phyloP scores from a whole-genome alignment of 768 basidiomycete genomes.

The Tricholoma hemisulphureum region DNA sequence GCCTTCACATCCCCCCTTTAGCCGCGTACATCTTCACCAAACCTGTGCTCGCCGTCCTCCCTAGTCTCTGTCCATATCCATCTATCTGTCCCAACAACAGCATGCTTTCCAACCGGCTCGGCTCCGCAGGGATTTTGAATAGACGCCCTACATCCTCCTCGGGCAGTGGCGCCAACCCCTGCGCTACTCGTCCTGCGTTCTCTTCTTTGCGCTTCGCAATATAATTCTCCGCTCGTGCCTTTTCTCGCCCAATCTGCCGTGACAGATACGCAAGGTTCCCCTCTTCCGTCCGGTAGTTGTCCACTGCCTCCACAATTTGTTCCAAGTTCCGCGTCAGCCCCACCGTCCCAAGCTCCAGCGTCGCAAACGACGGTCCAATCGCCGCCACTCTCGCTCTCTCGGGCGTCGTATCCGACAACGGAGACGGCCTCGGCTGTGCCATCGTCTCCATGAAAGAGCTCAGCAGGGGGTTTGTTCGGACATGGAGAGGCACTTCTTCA shows the following conservation, averaged over 20 bases:
- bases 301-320: conserved; percentile 81
- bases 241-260: conserved; percentile 87
- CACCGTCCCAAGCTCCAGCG: conserved; percentile 67
- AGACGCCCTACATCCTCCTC: conserved; percentile 82
- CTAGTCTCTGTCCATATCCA: conserved; percentile 77
- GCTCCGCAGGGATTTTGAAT: conserved; percentile 88
- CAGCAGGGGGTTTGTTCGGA: conserved; percentile 79
- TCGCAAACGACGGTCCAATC: conserved; percentile 61
- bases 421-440: conserved; percentile 43
- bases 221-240: conserved; percentile 72
- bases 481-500: conserved; percentile 80
- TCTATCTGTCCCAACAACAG: conserved; percentile 86
- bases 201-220: conserved; percentile 88
- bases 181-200: conserved; percentile 71
- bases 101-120: conserved; percentile 85
- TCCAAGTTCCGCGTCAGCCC: conserved; percentile 77
- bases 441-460: conserved; percentile 75
- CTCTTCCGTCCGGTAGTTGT: conserved; percentile 86
- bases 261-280: conserved; percentile 87
- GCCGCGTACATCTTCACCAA: conserved; percentile 88
- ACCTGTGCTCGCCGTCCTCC: conserved; percentile 56
- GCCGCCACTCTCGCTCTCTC: conserved; percentile 38
- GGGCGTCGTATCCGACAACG: conserved; percentile 36
- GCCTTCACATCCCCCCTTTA: conserved; percentile 31
- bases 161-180: conserved; percentile 83